These are phyloP conservation scores for Tricholoma bakamatsutake DNA, from an alignment of 768 basidiomycete species.

Conservation along the genomic window DNA sequence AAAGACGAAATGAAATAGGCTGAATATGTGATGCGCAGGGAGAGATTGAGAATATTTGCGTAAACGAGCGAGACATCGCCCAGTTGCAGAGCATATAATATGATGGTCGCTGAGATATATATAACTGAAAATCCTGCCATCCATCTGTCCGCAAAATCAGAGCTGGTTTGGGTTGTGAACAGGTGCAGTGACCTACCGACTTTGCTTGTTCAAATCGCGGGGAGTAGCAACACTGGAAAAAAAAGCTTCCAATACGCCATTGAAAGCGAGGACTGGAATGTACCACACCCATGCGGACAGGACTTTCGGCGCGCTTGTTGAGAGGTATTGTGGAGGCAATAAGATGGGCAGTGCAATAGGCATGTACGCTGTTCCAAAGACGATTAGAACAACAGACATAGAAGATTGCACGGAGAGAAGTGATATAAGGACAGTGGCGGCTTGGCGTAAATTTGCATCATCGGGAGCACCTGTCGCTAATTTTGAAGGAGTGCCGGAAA, in stretches of 20 bases:
- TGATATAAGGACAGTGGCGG: conserved; percentile 47
- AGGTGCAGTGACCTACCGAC: conserved; percentile 34
- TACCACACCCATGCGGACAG: conserved; percentile 81
- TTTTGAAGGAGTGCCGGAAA: conserved; percentile 19
- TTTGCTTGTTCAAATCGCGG: conserved; percentile 62
- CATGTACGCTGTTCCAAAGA: conserved; percentile 75
- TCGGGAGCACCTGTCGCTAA: conserved; percentile 9
- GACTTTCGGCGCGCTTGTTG: conserved; percentile 76
- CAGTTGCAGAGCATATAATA: conserved; percentile 38
- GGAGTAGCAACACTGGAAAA: conserved; percentile 72
- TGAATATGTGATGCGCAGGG: conserved; percentile 57
- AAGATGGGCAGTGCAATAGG: conserved; percentile 62
- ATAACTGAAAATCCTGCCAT: conserved; percentile 72
- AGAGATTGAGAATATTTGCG: conserved; percentile 67
- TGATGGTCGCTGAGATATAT: conserved; percentile 54
- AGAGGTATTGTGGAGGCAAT: conserved; percentile 62
- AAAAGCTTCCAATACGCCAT: conserved; percentile 91
- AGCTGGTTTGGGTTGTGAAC: background rate
- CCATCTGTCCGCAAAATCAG: conserved; percentile 36
- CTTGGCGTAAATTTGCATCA: conserved; percentile 25
- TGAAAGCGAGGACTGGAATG: conserved; percentile 84
- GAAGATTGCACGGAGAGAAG: conserved; percentile 63
- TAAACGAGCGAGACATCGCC: conserved; percentile 72
- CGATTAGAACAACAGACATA: conserved; percentile 61
- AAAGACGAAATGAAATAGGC: conserved; percentile 42